A percentile compares a stretch with the other conserved stretches of the same genome.
Conservation (phyloP, 164 flowering plant species). For the grape (Vitis vinifera) region ASM3070453v1 NC_081808.1:4576001-4576500, state of each 20-base stretch:
- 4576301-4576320: constrained; percentile 83
- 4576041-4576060: constrained; percentile 86
- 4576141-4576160: constrained; percentile 67
- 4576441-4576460: too few relatives aligned
- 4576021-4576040: constrained; percentile 80
- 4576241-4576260: background rate
- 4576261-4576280: constrained; percentile 26
- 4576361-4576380: background rate
- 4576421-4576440: too few relatives aligned
- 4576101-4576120: constrained; percentile 89
- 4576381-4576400: too few relatives aligned
- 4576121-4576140: constrained; percentile 92
- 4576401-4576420: too few relatives aligned
- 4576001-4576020: constrained; percentile 56
- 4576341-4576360: constrained; percentile 78
- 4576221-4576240: background rate
- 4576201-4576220: background rate
- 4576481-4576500: too few relatives aligned
- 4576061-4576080: constrained; percentile 95
- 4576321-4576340: constrained; percentile 86
- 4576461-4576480: too few relatives aligned
- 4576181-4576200: constrained; percentile 35
- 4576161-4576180: constrained; percentile 73
- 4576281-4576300: constrained; percentile 69
- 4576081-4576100: constrained; percentile 86